Evolutionary conservation across 176 grass and related monocot genomes (phyloP).

Genomic region (Bolboschoenus planiculmis): DNA sequence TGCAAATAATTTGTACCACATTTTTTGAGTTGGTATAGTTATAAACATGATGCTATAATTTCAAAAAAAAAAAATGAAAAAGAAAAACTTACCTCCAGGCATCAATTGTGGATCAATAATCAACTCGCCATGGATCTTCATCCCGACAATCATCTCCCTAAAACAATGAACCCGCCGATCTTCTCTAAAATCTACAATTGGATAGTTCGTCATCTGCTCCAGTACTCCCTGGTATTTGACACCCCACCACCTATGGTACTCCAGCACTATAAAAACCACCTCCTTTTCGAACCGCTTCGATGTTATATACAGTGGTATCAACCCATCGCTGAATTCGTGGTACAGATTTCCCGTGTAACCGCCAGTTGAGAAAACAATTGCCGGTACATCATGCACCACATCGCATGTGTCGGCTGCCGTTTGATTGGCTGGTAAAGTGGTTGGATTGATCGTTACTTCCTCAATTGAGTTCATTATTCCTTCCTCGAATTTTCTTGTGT

Average conservation of each 20-base stretch:
- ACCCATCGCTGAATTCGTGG: constrained; percentile 98
- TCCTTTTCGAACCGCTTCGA: constrained; percentile 70
- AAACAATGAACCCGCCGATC: constrained; percentile 92
- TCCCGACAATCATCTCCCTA: constrained; percentile 75
- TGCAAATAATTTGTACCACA: neutral
- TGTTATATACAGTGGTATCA: constrained; percentile 88
- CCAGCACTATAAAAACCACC: constrained; percentile 81
- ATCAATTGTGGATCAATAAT: constrained; percentile 78
- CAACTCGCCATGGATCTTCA: constrained; percentile 92
- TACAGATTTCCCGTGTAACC: constrained; percentile 99
- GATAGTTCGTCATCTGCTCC: constrained; percentile 70
- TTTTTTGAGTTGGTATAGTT: neutral
- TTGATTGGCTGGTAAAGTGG: neutral
- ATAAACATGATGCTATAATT: neutral
- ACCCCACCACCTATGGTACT: constrained; percentile 88
- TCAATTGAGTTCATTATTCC: constrained; percentile 67
- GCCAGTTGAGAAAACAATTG: constrained; percentile 87
- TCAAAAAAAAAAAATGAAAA: neutral
- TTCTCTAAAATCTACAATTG: constrained; percentile 66
- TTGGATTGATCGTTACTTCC: constrained; percentile 51
- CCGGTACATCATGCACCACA: constrained; percentile 49
- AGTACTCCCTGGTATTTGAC: constrained; percentile 64
- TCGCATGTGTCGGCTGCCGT: constrained; percentile 48
- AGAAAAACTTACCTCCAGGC: constrained; percentile 47
- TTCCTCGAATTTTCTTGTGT: constrained; percentile 91